Base-by-base conservation (phyloP, 148 eudicot species). In the Camellia sinensis region DNA sequence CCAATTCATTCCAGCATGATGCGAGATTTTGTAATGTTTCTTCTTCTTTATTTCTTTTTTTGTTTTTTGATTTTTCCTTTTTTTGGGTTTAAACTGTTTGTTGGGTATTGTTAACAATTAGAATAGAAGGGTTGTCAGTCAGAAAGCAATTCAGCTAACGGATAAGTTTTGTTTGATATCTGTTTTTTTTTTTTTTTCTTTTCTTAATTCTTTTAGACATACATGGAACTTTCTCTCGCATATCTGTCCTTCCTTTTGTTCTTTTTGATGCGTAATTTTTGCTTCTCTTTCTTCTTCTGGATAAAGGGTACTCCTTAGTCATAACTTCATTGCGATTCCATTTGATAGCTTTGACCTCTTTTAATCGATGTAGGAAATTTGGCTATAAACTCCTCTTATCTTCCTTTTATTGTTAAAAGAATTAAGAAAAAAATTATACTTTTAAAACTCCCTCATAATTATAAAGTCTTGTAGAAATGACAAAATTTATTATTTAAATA, bases 1-100 rank as follows among this genome's bases (percentile, higher is more conserved):
- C 77, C 78, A 41, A 59, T 59, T 59, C 67, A 59, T 75, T 75
- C 78, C 68, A 75, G 12, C 18, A 11, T 62, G 68, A 61, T 76
- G 40, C 43, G 54, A 76, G 57, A 61, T 13, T 61, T 41, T 12
- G 8, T 76, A 64, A n/a, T 64, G 67, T 29, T 29, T 29, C 37
- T 40, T 19, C 15, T 3, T 17, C 43, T 18, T 60, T 12, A 7
- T 75, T n/a, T 18, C 15, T 59, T 37, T 29, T 3, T 44, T 10
- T 6, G 61, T 57, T 57, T 57, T 14, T 57, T 57, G 3, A 68
- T 41, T 69, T 12, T 69, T 71, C 19, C n/a, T 19, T 0, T 12
- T 45, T 11, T 48, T 3, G 21, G 21, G 67, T 37, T 45, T 75
- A 18, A 41, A 43, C 53, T 8, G 15, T 60, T 41, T 75, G 11